phyloP scores from a whole-genome alignment of 768 basidiomycete species.

The Mycena epipterygia region DNA sequence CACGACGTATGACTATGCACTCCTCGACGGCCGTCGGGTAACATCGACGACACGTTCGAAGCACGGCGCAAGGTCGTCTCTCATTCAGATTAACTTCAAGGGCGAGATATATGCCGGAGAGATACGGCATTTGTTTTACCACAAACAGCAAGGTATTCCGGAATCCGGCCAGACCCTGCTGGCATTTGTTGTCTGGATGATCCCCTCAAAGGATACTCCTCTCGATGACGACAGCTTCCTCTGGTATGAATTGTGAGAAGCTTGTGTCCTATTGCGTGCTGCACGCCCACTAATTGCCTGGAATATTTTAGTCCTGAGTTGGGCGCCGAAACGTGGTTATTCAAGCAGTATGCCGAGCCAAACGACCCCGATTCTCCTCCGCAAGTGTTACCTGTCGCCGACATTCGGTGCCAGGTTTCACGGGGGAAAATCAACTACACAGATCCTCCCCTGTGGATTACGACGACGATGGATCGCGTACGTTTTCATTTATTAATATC shows the following conservation, averaged over 20 bases:
- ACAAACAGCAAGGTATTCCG: neutral
- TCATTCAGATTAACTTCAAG: neutral
- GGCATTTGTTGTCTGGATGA: neutral
- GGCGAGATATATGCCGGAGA: too few species aligned
- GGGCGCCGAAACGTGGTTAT: too few species aligned
- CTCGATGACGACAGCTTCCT: neutral
- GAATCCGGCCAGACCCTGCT: neutral
- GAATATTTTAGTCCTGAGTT: too few species aligned
- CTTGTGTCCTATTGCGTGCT: too few species aligned
- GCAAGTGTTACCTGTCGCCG: too few species aligned
- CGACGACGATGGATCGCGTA: too few species aligned
- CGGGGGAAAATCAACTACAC: too few species aligned
- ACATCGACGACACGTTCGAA: neutral
- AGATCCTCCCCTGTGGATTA: too few species aligned
- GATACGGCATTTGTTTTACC: neutral
- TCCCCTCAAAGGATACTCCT: neutral
- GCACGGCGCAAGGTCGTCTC: neutral
- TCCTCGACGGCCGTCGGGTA: neutral
- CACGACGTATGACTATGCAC: neutral
- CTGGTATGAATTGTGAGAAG: neutral
- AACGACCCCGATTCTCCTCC: too few species aligned
- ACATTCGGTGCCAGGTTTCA: too few species aligned
- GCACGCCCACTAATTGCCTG: too few species aligned
- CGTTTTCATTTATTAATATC: too few species aligned
- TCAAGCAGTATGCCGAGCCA: neutral